Evolutionary conservation across 495 filamentous ascomycete species (phyloP).

Genomic region (Penicillium alfredii): DNA sequence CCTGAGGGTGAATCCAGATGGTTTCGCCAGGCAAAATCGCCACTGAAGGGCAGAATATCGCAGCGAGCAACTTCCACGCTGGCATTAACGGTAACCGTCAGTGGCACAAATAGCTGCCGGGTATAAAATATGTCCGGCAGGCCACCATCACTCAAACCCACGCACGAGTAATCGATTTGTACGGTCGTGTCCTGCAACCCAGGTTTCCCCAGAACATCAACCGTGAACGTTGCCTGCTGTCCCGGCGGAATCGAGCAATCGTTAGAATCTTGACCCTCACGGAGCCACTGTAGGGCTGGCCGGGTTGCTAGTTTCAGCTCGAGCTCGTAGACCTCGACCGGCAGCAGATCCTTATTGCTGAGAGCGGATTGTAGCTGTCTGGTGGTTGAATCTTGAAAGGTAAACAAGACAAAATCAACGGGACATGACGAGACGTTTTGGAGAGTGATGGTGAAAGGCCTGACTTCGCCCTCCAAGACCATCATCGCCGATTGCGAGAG

Average conservation of each 20-base stretch:
- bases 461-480: constrained; percentile 82
- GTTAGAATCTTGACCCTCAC: constrained; percentile 41
- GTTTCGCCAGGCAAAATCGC: constrained; percentile 51
- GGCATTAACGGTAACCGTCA: constrained; percentile 87
- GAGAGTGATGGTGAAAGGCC: constrained; percentile 70
- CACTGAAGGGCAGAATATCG: constrained; percentile 68
- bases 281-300: constrained; percentile 63
- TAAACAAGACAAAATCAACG: constrained; percentile 79
- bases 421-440: constrained; percentile 70
- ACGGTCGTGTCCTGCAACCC: constrained; percentile 76
- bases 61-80: constrained; percentile 73
- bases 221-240: constrained; percentile 65
- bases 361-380: constrained; percentile 68
- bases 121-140: constrained; percentile 76
- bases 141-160: constrained; percentile 58
- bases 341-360: constrained; percentile 65
- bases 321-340: constrained; percentile 76
- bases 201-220: constrained; percentile 80
- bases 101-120: constrained; percentile 69
- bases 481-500: constrained; percentile 83
- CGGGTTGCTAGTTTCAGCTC: constrained; percentile 70
- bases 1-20: constrained; percentile 14
- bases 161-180: constrained; percentile 73
- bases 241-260: constrained; percentile 59
- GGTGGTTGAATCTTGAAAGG: constrained; percentile 84